A percentile compares a stretch with the other conserved stretches of the same genome.
Evolutionary conservation across 2,329 filamentous ascomycete genomes (phyloP).

Genomic region (Incumbomyces delicatus): DNA sequence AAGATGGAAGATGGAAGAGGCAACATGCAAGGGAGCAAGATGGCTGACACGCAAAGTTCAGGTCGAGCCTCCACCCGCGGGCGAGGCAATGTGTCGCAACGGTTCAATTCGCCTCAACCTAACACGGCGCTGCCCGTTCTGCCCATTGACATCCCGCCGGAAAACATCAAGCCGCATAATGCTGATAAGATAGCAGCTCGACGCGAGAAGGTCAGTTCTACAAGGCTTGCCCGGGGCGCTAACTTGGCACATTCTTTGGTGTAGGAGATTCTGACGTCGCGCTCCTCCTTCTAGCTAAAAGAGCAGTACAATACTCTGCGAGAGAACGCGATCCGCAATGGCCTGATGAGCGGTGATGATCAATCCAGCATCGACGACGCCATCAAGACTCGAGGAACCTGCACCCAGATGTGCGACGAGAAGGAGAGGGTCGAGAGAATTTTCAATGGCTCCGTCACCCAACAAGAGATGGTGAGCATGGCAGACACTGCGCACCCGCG

Average conservation of each 20-base stretch:
- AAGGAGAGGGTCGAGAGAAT: conserved; percentile 54
- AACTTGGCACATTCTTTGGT: conserved; percentile 10
- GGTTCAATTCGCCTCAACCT: conserved; percentile 12
- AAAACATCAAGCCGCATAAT: conserved; percentile 1
- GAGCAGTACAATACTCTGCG: conserved; percentile 41
- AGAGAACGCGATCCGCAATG: conserved; percentile 41
- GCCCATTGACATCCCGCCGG: not conserved
- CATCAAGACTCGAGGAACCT: conserved; percentile 52
- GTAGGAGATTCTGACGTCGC: conserved; percentile 21
- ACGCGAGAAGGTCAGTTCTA: conserved; percentile 14
- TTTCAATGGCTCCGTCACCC: conserved; percentile 52
- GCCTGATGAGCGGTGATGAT: conserved; percentile 49
- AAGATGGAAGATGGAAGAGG: not conserved
- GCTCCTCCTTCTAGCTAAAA: conserved; percentile 34
- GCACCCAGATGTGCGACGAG: conserved; percentile 55
- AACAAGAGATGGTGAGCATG: conserved; percentile 45
- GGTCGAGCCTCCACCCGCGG: conserved; percentile 10
- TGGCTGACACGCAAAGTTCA: conserved; percentile 1
- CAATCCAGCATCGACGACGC: conserved; percentile 52
- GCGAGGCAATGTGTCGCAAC: conserved; percentile 13
- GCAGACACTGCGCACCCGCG: no score
- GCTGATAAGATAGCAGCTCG: conserved; percentile 1
- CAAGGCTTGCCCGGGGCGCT: conserved; percentile 12
- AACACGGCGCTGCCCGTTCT: conserved; percentile 9
- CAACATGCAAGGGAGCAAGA: no score